A percentile compares a stretch with the other conserved stretches of the same genome.
phyloP scores from a whole-genome alignment of 352 stramenopile genomes.

The Vaucheria bursata region DNA sequence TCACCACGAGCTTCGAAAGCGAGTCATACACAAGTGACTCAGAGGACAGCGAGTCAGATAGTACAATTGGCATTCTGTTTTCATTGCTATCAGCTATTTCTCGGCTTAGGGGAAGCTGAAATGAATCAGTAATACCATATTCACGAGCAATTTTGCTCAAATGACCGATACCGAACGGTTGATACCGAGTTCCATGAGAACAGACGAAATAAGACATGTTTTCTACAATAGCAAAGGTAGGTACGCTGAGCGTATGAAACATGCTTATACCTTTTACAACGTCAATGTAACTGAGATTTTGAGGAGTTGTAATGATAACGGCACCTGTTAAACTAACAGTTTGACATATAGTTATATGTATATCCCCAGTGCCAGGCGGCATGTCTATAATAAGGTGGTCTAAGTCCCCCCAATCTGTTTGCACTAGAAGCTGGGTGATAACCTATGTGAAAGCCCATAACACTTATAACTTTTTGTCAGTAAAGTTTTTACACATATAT shows the following conservation, averaged over 20 bases:
- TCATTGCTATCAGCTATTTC: too few relatives aligned
- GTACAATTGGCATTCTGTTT: too few relatives aligned
- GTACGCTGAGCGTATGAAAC: conserved; percentile 86
- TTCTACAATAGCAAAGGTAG: conserved; percentile 81
- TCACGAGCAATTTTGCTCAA: conserved; percentile 16
- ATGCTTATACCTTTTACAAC: conserved; percentile 96
- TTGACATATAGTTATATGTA: conserved; percentile 92
- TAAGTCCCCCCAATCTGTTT: conserved; percentile 94
- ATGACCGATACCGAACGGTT: conserved; percentile 55
- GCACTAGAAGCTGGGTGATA: conserved; percentile 83
- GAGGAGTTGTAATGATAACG: conserved; percentile 96
- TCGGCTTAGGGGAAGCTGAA: conserved; percentile 33
- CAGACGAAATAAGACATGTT: conserved; percentile 95
- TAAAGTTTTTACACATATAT: too few relatives aligned
- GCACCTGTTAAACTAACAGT: conserved; percentile 89
- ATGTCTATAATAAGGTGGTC: conserved; percentile 98
- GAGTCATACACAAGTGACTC: not conserved
- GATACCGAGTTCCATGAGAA: conserved; percentile 56
- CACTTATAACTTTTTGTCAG: too few relatives aligned
- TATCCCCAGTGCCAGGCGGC: conserved; percentile 96
- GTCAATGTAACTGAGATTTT: conserved; percentile 93
- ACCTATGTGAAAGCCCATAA: conserved; percentile 62
- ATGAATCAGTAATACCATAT: conserved; percentile 20
- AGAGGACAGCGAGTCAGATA: too few relatives aligned
- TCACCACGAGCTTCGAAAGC: not conserved